Base-by-base conservation (phyloP, 257 asterid genomes). In the Scutellaria galericulata region DNA sequence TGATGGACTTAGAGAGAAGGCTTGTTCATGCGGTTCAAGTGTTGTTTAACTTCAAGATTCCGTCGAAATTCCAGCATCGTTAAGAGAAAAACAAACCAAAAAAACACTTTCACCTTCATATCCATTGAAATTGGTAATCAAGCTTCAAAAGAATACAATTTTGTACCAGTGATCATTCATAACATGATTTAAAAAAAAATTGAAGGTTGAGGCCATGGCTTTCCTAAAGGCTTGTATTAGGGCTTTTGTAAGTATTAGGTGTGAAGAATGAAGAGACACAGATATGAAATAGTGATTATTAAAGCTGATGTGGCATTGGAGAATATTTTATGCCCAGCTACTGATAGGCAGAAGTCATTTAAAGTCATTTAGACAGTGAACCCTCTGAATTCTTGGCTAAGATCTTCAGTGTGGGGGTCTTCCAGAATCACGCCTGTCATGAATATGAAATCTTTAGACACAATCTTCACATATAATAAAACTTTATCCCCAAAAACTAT, bases 381-480 rank as follows among this genome's bases (percentile, higher is more conserved):
- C 72, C 97, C 99, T 79, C 97, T 90, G 79, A 88, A 96, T 74
- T 95, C 99, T 88, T 92, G 99, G 85, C 91, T 92, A 78, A 91
- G 96, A 79, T 95, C 99, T 83, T 95, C 99, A 41, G 90, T 95
- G 66, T 89, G 98, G 75, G 99, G 98, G 79, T 95, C 99, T 84
- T 95, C 99, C 14, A 95, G 99, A 73, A 92, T 95, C 68, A 91
- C 95, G 66, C 97, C 99, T 95, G 96, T 79, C 77, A 72, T 54
- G 75, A 70, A 48, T 64, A 63, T 40, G 27, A 76, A 72, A 76
- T 11, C 57, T 66, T 77, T 54, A 76, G 48, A 64, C 20, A 13
- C 46, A 22, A 72, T 51, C 41, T 9, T 41, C 48, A 47, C 35
- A 5, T 40, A 15, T n/a, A 60, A 60, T 65, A 42, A 52, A 60